phyloP scores from a whole-genome alignment of 192 early-diverging fungal species.

The Umbelopsis isabellina region DNA sequence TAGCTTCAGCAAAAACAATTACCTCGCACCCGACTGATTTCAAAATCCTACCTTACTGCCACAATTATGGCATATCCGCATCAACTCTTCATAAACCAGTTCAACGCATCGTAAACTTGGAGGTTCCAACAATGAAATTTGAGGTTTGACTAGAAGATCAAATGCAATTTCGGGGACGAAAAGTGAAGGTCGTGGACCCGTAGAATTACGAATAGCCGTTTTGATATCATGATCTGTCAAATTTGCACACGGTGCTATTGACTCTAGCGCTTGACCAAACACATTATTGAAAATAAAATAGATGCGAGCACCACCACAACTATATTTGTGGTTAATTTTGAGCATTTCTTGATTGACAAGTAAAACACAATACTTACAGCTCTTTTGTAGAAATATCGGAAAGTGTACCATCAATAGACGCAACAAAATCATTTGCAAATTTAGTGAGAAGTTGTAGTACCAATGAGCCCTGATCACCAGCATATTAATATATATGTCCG shows the following conservation, averaged over 20 bases:
- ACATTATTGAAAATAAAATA: constrained; percentile 86
- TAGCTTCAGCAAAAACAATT: neutral
- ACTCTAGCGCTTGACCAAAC: constrained; percentile 73
- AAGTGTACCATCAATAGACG: constrained; percentile 77
- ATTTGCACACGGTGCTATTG: constrained; percentile 72
- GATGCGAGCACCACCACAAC: constrained; percentile 78
- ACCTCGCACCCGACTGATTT: neutral
- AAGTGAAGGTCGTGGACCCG: constrained; percentile 74
- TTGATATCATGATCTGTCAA: constrained; percentile 75
- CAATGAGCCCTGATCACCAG: constrained; percentile 49
- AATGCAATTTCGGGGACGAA: constrained; percentile 89
- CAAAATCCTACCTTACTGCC: constrained; percentile 60
- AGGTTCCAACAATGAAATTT: constrained; percentile 73
- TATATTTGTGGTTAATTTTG: constrained; percentile 16
- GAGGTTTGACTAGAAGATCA: constrained; percentile 81
- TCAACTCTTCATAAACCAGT: constrained; percentile 80
- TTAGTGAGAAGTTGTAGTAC: constrained; percentile 73
- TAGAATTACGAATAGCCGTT: constrained; percentile 83
- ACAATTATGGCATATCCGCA: constrained; percentile 78
- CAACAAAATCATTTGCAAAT: constrained; percentile 76
- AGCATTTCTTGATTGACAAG: neutral
- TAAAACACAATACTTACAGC: constrained; percentile 43
- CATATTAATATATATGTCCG: neutral
- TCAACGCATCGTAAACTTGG: constrained; percentile 82
- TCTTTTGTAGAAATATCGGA: constrained; percentile 75